Conservation (phyloP, 805 yeast species). For the Candida awuae region DNA sequence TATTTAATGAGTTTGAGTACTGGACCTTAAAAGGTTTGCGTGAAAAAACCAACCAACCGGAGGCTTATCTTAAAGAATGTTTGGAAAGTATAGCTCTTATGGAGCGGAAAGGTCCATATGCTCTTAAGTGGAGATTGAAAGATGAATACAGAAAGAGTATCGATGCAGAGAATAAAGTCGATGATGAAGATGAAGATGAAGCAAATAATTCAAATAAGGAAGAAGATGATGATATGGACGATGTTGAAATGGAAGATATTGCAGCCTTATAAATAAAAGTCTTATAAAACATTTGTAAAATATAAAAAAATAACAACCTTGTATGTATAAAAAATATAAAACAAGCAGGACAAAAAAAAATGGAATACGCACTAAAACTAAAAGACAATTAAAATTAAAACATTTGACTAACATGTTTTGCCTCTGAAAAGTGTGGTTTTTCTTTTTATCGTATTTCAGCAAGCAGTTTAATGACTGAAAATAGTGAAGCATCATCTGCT, state of each 20-base stretch:
- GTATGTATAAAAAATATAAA: constrained; percentile 25
- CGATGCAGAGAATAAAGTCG: constrained; percentile 67
- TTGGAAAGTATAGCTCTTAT: constrained; percentile 82
- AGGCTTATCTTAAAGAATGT: constrained; percentile 82
- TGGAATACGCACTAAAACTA: no score
- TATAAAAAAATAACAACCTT: not conserved
- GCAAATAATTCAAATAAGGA: constrained; percentile 28
- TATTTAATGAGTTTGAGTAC: constrained; percentile 91
- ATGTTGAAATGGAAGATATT: constrained; percentile 70
- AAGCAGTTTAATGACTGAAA: no score
- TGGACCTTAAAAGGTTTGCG: constrained; percentile 93
- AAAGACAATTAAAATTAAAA: no score
- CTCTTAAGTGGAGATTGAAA: constrained; percentile 80
- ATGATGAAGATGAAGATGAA: constrained; percentile 41
- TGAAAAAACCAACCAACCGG: constrained; percentile 94
- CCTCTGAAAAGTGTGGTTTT: no score
- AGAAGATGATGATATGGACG: constrained; percentile 56
- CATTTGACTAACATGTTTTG: no score
- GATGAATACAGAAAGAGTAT: constrained; percentile 79
- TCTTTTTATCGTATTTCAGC: no score
- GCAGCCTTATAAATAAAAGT: constrained; percentile 27
- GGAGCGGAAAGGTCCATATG: constrained; percentile 93
- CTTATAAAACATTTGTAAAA: not conserved
- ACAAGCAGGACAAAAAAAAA: no score
- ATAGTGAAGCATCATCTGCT: no score